These are phyloP conservation scores for Nicotiana noctiflora DNA, from an alignment of 257 asterid species.

Conservation along the genomic window DNA sequence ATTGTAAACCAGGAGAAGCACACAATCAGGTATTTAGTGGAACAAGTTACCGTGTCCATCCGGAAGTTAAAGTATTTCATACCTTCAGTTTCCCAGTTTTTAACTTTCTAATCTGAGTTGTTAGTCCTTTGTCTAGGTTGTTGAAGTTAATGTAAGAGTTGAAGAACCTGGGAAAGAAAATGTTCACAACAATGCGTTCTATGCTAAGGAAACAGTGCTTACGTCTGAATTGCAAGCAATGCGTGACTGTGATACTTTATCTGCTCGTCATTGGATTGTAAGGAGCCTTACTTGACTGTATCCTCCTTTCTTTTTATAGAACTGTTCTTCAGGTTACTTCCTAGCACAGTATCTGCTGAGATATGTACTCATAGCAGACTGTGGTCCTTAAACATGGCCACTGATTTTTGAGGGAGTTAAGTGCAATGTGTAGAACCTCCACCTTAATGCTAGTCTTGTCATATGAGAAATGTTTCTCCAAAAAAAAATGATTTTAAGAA, in stretches of 20 bases:
- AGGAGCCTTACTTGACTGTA: slow-evolving; percentile 20
- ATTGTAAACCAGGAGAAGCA: slow-evolving; percentile 87
- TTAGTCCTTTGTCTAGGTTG: slow-evolving; percentile 43
- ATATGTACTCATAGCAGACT: neutral
- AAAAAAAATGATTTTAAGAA: neutral
- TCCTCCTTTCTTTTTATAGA: neutral
- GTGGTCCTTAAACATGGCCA: neutral
- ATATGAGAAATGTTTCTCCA: neutral
- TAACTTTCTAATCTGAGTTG: neutral
- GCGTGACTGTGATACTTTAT: slow-evolving; percentile 85
- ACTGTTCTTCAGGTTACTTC: neutral
- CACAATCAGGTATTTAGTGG: slow-evolving; percentile 65
- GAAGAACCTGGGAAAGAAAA: slow-evolving; percentile 91
- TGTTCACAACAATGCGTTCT: slow-evolving; percentile 87
- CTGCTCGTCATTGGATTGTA: slow-evolving; percentile 98
- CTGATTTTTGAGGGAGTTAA: neutral
- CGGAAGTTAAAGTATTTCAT: neutral
- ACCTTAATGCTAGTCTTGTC: neutral
- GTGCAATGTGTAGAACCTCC: no score
- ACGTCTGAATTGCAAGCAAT: slow-evolving; percentile 81
- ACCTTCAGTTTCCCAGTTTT: neutral
- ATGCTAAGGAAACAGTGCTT: slow-evolving; percentile 85
- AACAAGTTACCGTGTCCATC: neutral
- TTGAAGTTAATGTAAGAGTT: slow-evolving; percentile 85
- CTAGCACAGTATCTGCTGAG: neutral